Evolutionary conservation across 2,329 filamentous ascomycete species (phyloP), one percentile per base, ranked within the genome.

Genomic region (Fusarium xylarioides): DNA sequence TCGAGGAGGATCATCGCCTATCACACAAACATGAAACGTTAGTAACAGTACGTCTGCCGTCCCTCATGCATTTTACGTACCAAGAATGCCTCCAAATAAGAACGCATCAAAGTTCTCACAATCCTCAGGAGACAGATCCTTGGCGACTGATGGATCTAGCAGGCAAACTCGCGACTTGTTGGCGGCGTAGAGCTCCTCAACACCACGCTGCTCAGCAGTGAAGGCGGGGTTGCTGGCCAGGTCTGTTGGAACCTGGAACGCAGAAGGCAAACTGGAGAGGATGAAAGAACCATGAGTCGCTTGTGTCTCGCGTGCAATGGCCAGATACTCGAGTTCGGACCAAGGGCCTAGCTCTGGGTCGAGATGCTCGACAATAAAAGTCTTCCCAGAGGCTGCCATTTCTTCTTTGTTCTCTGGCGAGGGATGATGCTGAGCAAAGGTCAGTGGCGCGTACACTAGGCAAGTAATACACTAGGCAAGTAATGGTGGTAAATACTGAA

Each of bases 341-440:
- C 96, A 99, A 44, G 91, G 89, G 38, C 97, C 96, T 35, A 99
- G 88, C 83, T 99, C 96, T 44, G 93, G 92, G 84, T 99, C 96
- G 74, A 99, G 91, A 83, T 99, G 95, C 86, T 98, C 95, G 77
- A 98, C 95, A 78, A 98, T 93, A 84, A 96, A 98, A 47, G 91
- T 95, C 83, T 95, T 93, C 74, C 81, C 81, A 23, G 71, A 74
- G 46, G 80, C 70, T 26, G 82, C 77, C 84, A 86, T 56, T 87
- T 57, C 53, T 59, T 61, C 69, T 75, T 73, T 73, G 65, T 75
- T 54, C 43, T 70, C 47, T 23, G 37, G 23, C 49, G 63, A 63
- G 68, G 67, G 53, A 57, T 53, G 61, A 58, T 19, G 28, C 56
- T 57, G 35, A 49, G 53, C 54, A 42, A n/a, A 53, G 52, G 42